phyloP scores from a whole-genome alignment of 176 grass and related monocot species.

The Avena atlantica region DNA sequence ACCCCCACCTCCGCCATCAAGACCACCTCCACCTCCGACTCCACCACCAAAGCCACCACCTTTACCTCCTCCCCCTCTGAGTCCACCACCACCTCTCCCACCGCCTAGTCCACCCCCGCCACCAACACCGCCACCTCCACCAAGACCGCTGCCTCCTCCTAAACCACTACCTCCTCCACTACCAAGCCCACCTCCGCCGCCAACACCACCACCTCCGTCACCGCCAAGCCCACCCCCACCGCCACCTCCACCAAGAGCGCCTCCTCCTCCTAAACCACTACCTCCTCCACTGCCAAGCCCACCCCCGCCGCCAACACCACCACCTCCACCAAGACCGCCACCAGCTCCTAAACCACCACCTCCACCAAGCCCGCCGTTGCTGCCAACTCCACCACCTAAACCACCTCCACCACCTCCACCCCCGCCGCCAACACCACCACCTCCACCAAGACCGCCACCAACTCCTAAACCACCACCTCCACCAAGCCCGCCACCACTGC shows the following conservation, averaged over 20 bases:
- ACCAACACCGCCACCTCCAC: background rate
- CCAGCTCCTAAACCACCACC: background rate
- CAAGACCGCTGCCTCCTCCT: background rate
- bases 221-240: background rate
- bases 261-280: background rate
- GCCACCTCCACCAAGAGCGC: background rate
- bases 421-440: background rate
- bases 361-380: background rate
- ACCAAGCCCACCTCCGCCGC: background rate
- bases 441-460: constrained; percentile 19
- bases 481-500: too few relatives aligned
- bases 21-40: background rate
- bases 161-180: background rate
- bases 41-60: background rate
- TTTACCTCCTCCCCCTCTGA: background rate
- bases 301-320: background rate
- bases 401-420: constrained; percentile 35
- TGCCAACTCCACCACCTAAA: background rate
- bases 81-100: background rate
- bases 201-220: background rate
- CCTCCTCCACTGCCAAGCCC: background rate
- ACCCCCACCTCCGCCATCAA: background rate
- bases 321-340: constrained; percentile 1
- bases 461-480: constrained; percentile 10
- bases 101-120: background rate